Evolutionary conservation across 192 early-diverging fungal species (phyloP).

Genomic region (Diversispora eburnea): DNA sequence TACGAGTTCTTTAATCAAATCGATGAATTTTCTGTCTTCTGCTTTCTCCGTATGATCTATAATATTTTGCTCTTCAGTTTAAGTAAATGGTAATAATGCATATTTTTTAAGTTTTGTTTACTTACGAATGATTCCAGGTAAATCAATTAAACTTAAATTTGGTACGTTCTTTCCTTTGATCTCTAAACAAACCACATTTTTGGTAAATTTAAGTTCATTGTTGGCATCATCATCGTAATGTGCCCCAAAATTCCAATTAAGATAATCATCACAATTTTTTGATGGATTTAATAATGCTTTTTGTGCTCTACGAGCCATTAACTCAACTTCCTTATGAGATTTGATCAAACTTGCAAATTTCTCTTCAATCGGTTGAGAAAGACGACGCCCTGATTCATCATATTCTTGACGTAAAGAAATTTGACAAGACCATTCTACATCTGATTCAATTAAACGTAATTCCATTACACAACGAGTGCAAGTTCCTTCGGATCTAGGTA

Average conservation of each 20-base stretch:
- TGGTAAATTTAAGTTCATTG: conserved; percentile 46
- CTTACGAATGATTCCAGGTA: conserved; percentile 57
- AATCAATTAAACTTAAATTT: conserved; percentile 56
- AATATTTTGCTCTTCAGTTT: neutral
- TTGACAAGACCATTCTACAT: conserved; percentile 39
- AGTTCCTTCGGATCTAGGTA: conserved; percentile 50
- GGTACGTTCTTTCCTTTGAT: conserved; percentile 45
- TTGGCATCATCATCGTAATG: conserved; percentile 39
- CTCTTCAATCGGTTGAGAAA: conserved; percentile 38
- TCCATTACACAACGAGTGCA: conserved; percentile 58
- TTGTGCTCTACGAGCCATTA: conserved; percentile 47
- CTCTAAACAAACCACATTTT: conserved; percentile 54
- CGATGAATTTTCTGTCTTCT: conserved; percentile 46
- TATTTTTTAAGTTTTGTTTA: conserved; percentile 24
- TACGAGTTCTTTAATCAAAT: conserved; percentile 47
- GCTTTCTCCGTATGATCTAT: conserved; percentile 10
- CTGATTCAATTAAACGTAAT: conserved; percentile 38
- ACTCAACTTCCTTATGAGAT: conserved; percentile 37
- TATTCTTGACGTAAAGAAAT: conserved; percentile 49
- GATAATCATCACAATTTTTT: neutral
- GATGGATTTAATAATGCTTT: conserved; percentile 55
- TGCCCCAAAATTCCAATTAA: neutral
- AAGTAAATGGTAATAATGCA: neutral
- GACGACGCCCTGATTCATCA: conserved; percentile 34
- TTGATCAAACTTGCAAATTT: conserved; percentile 37